A percentile compares a stretch with the other conserved stretches of the same genome.
phyloP scores from a whole-genome alignment of 1,284 basidiomycete species.

The Melampsora occidentalis region DNA sequence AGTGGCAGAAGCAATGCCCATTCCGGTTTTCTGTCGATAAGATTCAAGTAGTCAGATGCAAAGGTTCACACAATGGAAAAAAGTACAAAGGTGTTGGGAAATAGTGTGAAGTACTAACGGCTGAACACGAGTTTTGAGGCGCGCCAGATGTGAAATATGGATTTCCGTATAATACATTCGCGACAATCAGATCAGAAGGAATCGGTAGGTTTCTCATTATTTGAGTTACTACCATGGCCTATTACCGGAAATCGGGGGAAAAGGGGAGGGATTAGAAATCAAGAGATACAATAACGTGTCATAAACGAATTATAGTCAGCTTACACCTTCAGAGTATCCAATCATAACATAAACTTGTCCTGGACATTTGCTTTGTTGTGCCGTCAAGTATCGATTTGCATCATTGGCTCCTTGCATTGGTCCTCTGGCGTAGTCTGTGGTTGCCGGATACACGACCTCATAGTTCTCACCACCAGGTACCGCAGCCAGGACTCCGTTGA shows the following conservation, averaged over 20 bases:
- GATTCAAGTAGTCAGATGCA: neutral
- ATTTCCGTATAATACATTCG: constrained; percentile 30
- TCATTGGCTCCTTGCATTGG: constrained; percentile 10
- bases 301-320: neutral
- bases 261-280: neutral
- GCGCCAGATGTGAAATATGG: constrained; percentile 15
- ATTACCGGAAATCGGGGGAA: neutral
- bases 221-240: constrained; percentile 25
- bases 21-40: neutral
- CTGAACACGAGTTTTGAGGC: constrained; percentile 13
- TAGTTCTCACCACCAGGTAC: constrained; percentile 10
- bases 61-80: neutral
- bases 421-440: constrained; percentile 11
- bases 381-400: neutral
- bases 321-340: constrained; percentile 38
- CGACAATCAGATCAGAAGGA: neutral
- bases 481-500: neutral
- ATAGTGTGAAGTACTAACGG: constrained; percentile 3
- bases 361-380: constrained; percentile 8
- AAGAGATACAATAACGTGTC: neutral
- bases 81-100: neutral
- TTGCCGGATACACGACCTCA: constrained; percentile 11
- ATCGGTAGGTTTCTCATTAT: neutral
- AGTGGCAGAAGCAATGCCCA: neutral
- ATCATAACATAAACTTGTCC: constrained; percentile 29